phyloP scores from a whole-genome alignment of 2,329 filamentous ascomycete genomes.

The Ophiostoma tasmaniense region DNA sequence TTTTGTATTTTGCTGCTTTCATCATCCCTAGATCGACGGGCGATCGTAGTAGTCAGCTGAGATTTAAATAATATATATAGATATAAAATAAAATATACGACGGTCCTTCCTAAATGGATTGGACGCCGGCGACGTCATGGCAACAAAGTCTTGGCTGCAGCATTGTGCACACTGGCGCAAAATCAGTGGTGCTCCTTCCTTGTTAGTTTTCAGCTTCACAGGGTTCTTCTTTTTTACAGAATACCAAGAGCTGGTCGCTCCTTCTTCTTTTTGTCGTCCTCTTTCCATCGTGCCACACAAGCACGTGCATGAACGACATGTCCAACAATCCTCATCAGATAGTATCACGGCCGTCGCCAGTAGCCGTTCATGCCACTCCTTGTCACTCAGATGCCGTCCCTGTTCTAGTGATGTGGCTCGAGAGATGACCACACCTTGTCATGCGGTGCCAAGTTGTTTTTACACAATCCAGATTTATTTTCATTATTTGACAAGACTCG shows the following conservation, averaged over 20 bases:
- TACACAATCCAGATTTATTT: too few relatives aligned
- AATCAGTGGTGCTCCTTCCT: background rate
- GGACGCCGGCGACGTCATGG: background rate
- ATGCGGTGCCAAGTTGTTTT: too few relatives aligned
- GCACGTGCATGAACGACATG: background rate
- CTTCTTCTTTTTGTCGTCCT: background rate
- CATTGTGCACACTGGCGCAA: background rate
- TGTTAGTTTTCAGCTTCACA: constrained; percentile 4
- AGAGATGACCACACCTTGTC: too few relatives aligned
- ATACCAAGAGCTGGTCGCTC: background rate
- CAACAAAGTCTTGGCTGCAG: background rate
- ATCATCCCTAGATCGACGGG: background rate
- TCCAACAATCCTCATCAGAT: too few relatives aligned
- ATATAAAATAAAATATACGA: background rate
- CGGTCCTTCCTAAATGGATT: background rate
- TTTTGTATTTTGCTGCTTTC: background rate
- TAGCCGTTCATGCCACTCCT: too few relatives aligned
- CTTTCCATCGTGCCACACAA: background rate
- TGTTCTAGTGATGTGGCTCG: too few relatives aligned
- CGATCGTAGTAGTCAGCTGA: background rate
- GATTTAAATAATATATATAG: background rate
- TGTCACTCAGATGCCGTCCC: too few relatives aligned
- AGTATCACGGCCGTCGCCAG: too few relatives aligned
- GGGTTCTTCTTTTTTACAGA: background rate
- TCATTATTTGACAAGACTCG: too few relatives aligned